Evolutionary conservation across 2,329 filamentous ascomycete genomes (phyloP).

Genomic region (Cercospora canescens): DNA sequence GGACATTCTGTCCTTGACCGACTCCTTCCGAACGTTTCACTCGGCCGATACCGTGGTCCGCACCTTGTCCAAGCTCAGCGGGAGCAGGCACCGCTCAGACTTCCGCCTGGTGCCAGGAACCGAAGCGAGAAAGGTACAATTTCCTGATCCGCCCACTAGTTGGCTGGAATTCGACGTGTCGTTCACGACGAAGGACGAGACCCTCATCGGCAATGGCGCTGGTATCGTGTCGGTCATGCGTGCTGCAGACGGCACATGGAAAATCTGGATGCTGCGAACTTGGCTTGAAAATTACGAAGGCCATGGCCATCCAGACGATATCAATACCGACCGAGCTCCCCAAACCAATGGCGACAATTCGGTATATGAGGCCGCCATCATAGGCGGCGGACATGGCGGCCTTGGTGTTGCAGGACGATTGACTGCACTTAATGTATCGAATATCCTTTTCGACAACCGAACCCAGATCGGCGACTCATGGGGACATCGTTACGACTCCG

Average conservation of each 20-base stretch:
- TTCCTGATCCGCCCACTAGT: slow-evolving; percentile 20
- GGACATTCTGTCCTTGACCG: slow-evolving; percentile 58
- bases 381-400: slow-evolving; percentile 44
- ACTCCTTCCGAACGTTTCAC: slow-evolving; percentile 58
- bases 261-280: slow-evolving; percentile 42
- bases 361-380: slow-evolving; percentile 18
- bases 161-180: slow-evolving; percentile 30
- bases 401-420: slow-evolving; percentile 46
- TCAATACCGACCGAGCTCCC: slow-evolving; percentile 24
- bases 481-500: slow-evolving; percentile 48
- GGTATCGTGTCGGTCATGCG: slow-evolving; percentile 38
- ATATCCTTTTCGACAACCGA: slow-evolving; percentile 49
- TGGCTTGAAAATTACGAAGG: slow-evolving; percentile 41
- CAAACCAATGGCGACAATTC: slow-evolving; percentile 29
- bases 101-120: slow-evolving; percentile 19
- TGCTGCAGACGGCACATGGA: slow-evolving; percentile 38
- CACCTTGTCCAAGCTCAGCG: slow-evolving; percentile 38
- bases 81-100: slow-evolving; percentile 35
- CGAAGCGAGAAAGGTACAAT: slow-evolving; percentile 30
- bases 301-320: slow-evolving; percentile 34
- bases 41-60: slow-evolving; percentile 44
- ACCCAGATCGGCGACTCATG: slow-evolving; percentile 48
- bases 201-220: slow-evolving; percentile 29
- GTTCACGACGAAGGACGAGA: slow-evolving; percentile 34
- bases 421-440: slow-evolving; percentile 44